Conservation (phyloP, 805 yeast genomes). For the Saccharomycopsis javanensis region DNA sequence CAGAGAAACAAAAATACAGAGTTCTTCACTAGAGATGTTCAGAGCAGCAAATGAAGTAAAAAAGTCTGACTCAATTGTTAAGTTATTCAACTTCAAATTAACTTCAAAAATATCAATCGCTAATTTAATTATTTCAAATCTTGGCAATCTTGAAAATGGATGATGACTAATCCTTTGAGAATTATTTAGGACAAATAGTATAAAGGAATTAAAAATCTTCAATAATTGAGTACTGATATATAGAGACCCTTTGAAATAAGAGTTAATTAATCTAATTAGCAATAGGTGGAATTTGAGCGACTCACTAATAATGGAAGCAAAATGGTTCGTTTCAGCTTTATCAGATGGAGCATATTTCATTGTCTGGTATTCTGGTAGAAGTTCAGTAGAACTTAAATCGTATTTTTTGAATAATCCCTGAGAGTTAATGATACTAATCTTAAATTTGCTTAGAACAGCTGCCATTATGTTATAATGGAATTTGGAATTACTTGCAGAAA, state of each 20-base stretch:
- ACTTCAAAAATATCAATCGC: conserved; percentile 54
- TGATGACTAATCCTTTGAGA: conserved; percentile 60
- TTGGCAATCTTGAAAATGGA: conserved; percentile 64
- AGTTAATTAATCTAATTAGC: conserved; percentile 57
- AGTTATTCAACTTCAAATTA: conserved; percentile 32
- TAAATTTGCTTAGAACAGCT: conserved; percentile 65
- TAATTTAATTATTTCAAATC: conserved; percentile 67
- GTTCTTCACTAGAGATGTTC: neutral
- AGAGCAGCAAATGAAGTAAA: neutral
- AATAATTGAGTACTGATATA: conserved; percentile 62
- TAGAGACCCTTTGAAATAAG: conserved; percentile 71
- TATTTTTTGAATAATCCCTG: conserved; percentile 53
- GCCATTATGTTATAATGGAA: conserved; percentile 51
- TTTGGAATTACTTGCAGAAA: conserved; percentile 56
- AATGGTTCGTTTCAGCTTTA: conserved; percentile 44
- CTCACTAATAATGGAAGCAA: conserved; percentile 39
- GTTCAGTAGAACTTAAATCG: neutral
- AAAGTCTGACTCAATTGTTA: neutral
- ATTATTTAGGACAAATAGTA: conserved; percentile 44
- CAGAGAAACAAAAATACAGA: conserved; percentile 20
- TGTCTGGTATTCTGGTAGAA: conserved; percentile 42
- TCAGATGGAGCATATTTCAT: conserved; percentile 92
- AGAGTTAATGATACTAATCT: conserved; percentile 44
- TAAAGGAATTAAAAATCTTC: conserved; percentile 55
- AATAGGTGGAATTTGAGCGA: conserved; percentile 58